These are phyloP conservation scores for Saraca asoca DNA, from an alignment of 331 rosid species.

Conservation along the genomic window DNA sequence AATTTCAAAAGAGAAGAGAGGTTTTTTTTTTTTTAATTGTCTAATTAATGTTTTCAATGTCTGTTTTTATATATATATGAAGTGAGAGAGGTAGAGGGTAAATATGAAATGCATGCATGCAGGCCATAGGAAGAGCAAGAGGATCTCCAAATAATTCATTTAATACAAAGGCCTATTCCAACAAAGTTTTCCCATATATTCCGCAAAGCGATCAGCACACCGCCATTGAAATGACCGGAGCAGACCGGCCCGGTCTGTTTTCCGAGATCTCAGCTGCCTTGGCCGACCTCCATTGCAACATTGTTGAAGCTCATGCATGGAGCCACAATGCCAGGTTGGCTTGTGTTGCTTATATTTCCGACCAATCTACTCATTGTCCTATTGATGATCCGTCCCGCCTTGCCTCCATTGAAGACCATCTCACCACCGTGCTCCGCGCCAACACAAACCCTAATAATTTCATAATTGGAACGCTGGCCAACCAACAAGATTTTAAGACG, in stretches of 20 bases:
- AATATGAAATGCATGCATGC: slow-evolving; percentile 46
- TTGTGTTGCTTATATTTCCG: slow-evolving; percentile 65
- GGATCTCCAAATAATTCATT: slow-evolving; percentile 35
- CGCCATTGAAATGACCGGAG: slow-evolving; percentile 57
- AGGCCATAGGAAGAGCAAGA: slow-evolving; percentile 57
- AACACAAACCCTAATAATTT: slow-evolving; percentile 25
- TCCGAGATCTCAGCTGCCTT: slow-evolving; percentile 66
- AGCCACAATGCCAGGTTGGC: slow-evolving; percentile 69
- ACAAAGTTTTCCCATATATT: slow-evolving; percentile 23
- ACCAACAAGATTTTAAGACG: slow-evolving; percentile 47
- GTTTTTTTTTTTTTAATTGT: too few species aligned
- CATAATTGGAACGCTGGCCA: slow-evolving; percentile 13
- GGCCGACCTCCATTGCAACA: slow-evolving; percentile 62
- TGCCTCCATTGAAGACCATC: slow-evolving; percentile 53
- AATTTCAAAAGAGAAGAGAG: too few species aligned
- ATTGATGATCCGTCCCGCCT: slow-evolving; percentile 59
- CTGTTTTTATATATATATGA: neutral
- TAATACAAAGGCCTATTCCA: slow-evolving; percentile 36
- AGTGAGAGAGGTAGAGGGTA: slow-evolving; percentile 22
- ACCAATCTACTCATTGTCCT: slow-evolving; percentile 51
- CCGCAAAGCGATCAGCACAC: slow-evolving; percentile 42
- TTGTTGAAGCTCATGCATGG: slow-evolving; percentile 71
- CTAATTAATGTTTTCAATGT: neutral
- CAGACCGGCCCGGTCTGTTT: slow-evolving; percentile 63
- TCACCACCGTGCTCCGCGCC: slow-evolving; percentile 56